These are phyloP conservation scores for Pythium sukuiense DNA, from an alignment of 352 stramenopile genomes.

Conservation along the genomic window DNA sequence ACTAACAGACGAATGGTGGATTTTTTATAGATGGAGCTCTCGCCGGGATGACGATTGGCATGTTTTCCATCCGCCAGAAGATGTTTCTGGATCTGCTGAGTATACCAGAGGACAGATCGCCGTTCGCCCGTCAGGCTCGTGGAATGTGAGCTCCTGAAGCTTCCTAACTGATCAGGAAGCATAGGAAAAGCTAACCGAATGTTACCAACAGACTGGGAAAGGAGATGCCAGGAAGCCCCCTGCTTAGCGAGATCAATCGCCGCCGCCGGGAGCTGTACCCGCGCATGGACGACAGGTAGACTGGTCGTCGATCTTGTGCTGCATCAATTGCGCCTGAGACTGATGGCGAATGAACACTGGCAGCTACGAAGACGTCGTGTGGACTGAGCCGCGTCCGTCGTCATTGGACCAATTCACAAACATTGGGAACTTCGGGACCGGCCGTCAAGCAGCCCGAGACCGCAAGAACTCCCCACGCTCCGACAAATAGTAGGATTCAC, in stretches of 20 bases:
- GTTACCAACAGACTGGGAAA: slow-evolving; percentile 2
- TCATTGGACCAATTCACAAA: background rate
- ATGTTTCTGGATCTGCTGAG: slow-evolving; percentile 41
- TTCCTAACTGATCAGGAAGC: background rate
- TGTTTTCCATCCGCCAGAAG: slow-evolving; percentile 36
- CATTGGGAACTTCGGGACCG: background rate
- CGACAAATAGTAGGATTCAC: background rate
- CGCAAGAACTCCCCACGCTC: background rate
- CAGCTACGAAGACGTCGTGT: slow-evolving; percentile 19
- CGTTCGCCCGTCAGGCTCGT: slow-evolving; percentile 29
- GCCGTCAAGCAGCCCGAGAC: background rate
- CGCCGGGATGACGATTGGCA: slow-evolving; percentile 34
- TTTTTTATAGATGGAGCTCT: slow-evolving; percentile 30
- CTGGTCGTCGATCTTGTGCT: background rate
- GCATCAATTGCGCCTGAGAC: background rate
- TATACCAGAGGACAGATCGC: slow-evolving; percentile 39
- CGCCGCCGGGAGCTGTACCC: slow-evolving; percentile 21
- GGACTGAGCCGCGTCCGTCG: slow-evolving; percentile 16
- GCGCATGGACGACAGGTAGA: slow-evolving; percentile 12
- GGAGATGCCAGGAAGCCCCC: slow-evolving; percentile 19
- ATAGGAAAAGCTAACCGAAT: background rate
- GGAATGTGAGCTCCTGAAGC: slow-evolving; percentile 24
- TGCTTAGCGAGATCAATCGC: slow-evolving; percentile 17
- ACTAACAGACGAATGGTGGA: background rate
- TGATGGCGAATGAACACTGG: background rate